Evolutionary conservation across 768 basidiomycete species (phyloP), one percentile per base, ranked within the genome.

Genomic region (Psilocybe azurescens): DNA sequence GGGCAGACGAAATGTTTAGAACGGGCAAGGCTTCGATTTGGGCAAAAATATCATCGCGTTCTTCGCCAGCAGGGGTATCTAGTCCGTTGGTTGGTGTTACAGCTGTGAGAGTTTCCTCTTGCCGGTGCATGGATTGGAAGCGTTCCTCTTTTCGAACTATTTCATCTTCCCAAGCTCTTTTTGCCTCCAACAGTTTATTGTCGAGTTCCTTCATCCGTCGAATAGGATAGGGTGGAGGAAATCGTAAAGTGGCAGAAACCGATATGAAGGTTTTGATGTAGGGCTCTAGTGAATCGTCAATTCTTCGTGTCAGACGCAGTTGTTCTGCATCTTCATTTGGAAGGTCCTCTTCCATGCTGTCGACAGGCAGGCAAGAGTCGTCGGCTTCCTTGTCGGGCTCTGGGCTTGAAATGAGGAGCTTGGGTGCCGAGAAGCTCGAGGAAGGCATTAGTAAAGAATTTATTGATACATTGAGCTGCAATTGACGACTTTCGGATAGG

Each of bases 221-320:
- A 44, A 99, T 85, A 6, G 95, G 91, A 70, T 93, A 90, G 3
- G 97, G 97, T 24, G 97, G 95, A 13, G 90, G 93, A 72, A 97
- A 97, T 4, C 94, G 87, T 51, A 98, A 79, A 0, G 95, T 94
- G 0, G 96, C 91, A 2, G 96, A 98, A 47, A 95, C 93, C 1
- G 97, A 99, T 32, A 98, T 91, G 70, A 95, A 94, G 1, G 93
- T 95, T 63, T 80, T 87, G 66, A 82, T 79, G 72, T 97, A 99
- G 1, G 93, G 91, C 44, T 91, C 86, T n/a, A 96, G 80, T 0
- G 92, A 88, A 57, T 90, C 81, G 53, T 93, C 87, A 33, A 97
- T 94, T 18, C 93, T 86, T 57, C 84, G 81, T 5, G 94, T 89
- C 7, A 95, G 83, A 50, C 83, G 81, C 28, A 85, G 71, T 59